These are phyloP conservation scores for Claviceps sorghi DNA, from an alignment of 2,329 filamentous ascomycete species.

Conservation along the genomic window DNA sequence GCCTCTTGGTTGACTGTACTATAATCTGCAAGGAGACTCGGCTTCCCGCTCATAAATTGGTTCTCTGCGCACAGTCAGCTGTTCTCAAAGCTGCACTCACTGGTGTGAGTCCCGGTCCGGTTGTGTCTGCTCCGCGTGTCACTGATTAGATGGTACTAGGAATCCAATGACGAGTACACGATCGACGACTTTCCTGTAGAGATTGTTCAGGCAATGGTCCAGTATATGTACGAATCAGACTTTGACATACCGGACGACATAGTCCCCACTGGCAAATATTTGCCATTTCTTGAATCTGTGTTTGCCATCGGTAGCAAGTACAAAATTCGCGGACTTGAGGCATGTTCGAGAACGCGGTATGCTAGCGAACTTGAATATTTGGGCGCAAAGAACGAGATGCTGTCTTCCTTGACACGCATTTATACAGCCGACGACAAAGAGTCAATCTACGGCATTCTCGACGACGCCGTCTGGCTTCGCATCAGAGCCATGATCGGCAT, in stretches of 20 bases:
- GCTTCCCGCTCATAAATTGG: not conserved
- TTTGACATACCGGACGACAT: not conserved
- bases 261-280: not conserved
- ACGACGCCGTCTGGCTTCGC: not conserved
- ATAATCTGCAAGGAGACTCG: not conserved
- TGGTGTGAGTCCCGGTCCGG: not conserved
- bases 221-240: not conserved
- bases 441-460: not conserved
- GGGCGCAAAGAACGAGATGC: accelerated
- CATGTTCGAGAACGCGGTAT: not conserved
- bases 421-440: not conserved
- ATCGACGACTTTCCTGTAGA: not conserved
- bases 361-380: accelerated
- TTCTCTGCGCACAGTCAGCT: not conserved
- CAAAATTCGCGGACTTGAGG: not conserved
- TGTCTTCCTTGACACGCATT: not conserved
- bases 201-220: not conserved
- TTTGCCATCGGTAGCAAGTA: not conserved
- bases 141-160: not conserved
- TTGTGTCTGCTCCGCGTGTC: too few relatives aligned
- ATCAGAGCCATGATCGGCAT: not conserved
- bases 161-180: not conserved
- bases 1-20: not conserved
- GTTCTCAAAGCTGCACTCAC: not conserved
- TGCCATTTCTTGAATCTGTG: not conserved